Evolutionary conservation across 1,284 basidiomycete genomes (phyloP).

Genomic region (Rhodotorula sp.): DNA sequence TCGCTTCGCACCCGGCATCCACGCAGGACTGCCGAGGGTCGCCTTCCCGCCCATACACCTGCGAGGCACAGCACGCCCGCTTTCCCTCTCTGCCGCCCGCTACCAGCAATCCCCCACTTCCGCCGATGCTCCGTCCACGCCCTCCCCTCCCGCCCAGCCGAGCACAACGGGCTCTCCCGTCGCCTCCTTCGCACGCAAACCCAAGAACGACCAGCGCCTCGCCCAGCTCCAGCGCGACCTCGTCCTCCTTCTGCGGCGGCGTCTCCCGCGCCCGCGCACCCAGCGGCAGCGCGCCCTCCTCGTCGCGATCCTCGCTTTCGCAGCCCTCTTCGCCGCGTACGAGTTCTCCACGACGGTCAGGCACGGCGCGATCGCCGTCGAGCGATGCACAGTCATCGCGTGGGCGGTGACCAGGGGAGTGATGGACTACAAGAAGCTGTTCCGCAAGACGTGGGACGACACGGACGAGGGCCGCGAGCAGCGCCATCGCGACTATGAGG

Average conservation of each 20-base stretch:
- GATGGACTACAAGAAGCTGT: conserved; percentile 85
- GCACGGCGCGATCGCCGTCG: conserved; percentile 54
- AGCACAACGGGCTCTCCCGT: background rate
- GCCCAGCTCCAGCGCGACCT: conserved; percentile 17
- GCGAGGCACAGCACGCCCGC: background rate
- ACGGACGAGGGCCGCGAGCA: conserved; percentile 29
- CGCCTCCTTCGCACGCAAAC: conserved; percentile 14
- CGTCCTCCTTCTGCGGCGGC: conserved; percentile 1
- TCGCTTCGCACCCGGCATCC: background rate
- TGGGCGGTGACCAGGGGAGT: conserved; percentile 58
- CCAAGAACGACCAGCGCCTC: conserved; percentile 3
- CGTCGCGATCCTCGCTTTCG: conserved; percentile 8
- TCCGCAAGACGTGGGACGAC: conserved; percentile 53
- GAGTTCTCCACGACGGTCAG: conserved; percentile 53
- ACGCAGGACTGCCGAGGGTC: background rate
- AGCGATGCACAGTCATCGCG: conserved; percentile 62
- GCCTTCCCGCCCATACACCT: background rate
- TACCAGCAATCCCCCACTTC: background rate
- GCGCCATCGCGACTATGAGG: conserved; percentile 61
- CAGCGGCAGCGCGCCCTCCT: background rate
- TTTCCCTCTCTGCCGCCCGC: background rate
- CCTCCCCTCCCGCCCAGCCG: background rate
- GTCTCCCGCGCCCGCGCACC: background rate
- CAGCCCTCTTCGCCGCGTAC: conserved; percentile 45
- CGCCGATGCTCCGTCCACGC: background rate